Percentiles rank a stretch among this genome's conserved stretches.
These are phyloP conservation scores for Penicillium daleae DNA, from an alignment of 495 filamentous ascomycete genomes.

Conservation along the genomic window DNA sequence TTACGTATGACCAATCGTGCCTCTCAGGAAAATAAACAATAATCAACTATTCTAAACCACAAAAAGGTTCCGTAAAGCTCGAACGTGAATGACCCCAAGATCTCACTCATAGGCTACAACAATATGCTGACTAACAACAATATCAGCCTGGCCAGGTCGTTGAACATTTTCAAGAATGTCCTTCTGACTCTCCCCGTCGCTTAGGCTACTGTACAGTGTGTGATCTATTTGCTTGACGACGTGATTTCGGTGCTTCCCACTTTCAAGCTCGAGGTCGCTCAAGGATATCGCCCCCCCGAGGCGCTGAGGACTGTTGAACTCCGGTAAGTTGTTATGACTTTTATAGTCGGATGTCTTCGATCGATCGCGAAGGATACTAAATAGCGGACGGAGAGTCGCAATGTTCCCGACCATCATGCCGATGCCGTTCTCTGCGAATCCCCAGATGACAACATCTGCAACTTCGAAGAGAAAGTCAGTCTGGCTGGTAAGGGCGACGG, in stretches of 20 bases:
- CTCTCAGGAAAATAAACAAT: too few relatives aligned
- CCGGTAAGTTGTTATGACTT: neutral
- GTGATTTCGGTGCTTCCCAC: neutral
- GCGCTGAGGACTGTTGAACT: neutral
- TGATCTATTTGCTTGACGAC: neutral
- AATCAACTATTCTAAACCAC: too few relatives aligned
- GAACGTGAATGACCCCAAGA: too few relatives aligned
- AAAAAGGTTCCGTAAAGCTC: too few relatives aligned
- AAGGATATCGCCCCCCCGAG: neutral
- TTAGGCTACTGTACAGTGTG: neutral
- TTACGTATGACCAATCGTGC: too few relatives aligned
- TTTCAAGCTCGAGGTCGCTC: neutral
- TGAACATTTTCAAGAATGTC: neutral
- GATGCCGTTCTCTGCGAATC: conserved; percentile 34
- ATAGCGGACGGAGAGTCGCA: conserved; percentile 34
- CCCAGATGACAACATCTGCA: conserved; percentile 30
- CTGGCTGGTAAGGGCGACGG: neutral
- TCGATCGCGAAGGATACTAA: conserved; percentile 3
- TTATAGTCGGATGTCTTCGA: neutral
- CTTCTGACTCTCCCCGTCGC: neutral
- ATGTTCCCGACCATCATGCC: conserved; percentile 36
- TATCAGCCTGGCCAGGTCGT: neutral
- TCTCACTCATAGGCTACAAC: neutral
- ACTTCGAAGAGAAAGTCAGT: neutral
- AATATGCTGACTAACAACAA: neutral